Base-by-base conservation (phyloP, 495 filamentous ascomycete species). In the Hypoxylon trugodes region DNA sequence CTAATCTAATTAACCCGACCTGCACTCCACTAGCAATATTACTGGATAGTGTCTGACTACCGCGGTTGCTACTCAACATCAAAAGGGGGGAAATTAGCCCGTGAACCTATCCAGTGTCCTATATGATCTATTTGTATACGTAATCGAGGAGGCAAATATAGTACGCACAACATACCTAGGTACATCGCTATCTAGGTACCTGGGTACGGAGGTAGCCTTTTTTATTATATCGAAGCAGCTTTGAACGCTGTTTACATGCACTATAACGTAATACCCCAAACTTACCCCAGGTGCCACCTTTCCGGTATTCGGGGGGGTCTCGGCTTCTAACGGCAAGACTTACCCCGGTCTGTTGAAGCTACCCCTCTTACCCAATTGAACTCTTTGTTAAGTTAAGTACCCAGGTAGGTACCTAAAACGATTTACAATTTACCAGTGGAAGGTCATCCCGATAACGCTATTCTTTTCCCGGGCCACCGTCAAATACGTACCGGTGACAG, bases 291-390 rank as follows among this genome's bases (percentile, higher is more conserved):
- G 30, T 37, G 30, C 13, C 32, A 25, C 6, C 37, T 37, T 26
- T 59, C 59, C 65, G 59, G 54, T 60, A 43, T 59, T 68, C 65
- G 59, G 64, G n/a, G n/a, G n/a, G 32, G 41, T 33, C 36, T 68
- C 59, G 65, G 65, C 54, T 64, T 45, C 48, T 16, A 46, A 36
- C 65, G 65, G 64, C 13, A 53, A 58, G 10, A n/a, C n/a, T n/a
- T 18, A 7, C 9, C 24, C 30, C 48, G 38, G 47, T 8, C n/a
- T 6, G 18, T 40, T 15, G 10, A 36, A 43, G 30, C 25, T 45
- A 66, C 64, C 57, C 59, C 59, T 60, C 57, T 25, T 35, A 19
- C 25, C 57, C 45, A 57, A 61, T 61, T 51, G 50, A 12, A 58
- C 47, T 5, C 40, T 54, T 66, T 42, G 16, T 53, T 36, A 37